Percentiles rank a stretch among this genome's conserved stretches.
These are phyloP conservation scores for Urochloa ruziziensis DNA, from an alignment of 176 grass and related monocot genomes.

Conservation along the genomic window DNA sequence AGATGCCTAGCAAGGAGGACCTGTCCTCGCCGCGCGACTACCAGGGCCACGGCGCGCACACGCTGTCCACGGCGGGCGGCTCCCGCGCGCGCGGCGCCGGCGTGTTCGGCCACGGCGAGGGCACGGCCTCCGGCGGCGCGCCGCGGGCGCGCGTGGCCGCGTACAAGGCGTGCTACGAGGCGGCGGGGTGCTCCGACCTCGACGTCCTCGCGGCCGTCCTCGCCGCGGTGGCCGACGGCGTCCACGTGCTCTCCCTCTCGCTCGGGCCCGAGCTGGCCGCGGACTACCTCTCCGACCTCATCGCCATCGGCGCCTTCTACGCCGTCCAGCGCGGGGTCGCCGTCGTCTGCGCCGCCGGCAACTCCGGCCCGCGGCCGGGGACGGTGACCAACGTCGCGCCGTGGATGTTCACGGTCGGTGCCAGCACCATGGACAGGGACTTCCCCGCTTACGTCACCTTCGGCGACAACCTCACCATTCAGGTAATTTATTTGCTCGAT, in stretches of 20 bases:
- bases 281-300: constrained; percentile 37
- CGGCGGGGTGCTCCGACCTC: constrained; percentile 41
- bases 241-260: constrained; percentile 68
- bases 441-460: constrained; percentile 42
- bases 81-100: constrained; percentile 25
- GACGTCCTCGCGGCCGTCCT: constrained; percentile 59
- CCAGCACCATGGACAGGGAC: constrained; percentile 73
- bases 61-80: constrained; percentile 69
- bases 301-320: constrained; percentile 56
- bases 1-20: constrained; percentile 9
- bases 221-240: constrained; percentile 50
- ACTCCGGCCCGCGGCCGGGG: constrained; percentile 47
- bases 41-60: constrained; percentile 63
- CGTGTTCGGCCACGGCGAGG: constrained; percentile 42
- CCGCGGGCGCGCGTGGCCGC: constrained; percentile 55
- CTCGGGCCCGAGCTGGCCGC: neutral
- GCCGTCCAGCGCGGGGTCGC: constrained; percentile 53
- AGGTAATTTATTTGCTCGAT: constrained; percentile 40
- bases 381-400: constrained; percentile 49
- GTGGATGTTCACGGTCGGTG: constrained; percentile 74
- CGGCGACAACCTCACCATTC: constrained; percentile 1
- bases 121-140: constrained; percentile 68
- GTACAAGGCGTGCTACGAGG: constrained; percentile 68
- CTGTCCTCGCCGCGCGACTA: constrained; percentile 58
- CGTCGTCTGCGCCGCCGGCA: constrained; percentile 66